These are phyloP conservation scores for Margaritispora aquatica DNA, from an alignment of 495 filamentous ascomycete species.

Conservation along the genomic window DNA sequence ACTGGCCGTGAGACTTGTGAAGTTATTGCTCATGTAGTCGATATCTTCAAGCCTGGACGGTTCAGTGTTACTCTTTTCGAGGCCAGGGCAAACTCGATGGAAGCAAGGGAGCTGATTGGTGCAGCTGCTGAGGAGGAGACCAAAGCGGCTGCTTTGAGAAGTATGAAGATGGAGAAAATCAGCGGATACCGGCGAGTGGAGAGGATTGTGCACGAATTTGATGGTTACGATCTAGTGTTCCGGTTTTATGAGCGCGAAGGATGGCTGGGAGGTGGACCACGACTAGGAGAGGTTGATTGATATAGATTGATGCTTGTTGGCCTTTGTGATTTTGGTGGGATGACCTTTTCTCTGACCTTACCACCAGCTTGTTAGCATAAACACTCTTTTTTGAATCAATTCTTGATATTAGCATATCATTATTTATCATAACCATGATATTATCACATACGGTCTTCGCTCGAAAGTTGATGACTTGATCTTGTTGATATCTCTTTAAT, in stretches of 20 bases:
- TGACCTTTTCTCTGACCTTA: not conserved
- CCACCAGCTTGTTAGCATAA: too few species aligned
- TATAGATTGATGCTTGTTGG: too few species aligned
- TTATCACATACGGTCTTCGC: too few species aligned
- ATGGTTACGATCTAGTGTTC: slow-evolving; percentile 97
- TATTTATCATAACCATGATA: too few species aligned
- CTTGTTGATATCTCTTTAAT: too few species aligned
- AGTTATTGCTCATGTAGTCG: slow-evolving; percentile 86
- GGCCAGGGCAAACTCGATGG: slow-evolving; percentile 55
- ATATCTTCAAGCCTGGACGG: slow-evolving; percentile 91
- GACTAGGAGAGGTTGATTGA: slow-evolving; percentile 23
- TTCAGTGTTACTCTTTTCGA: slow-evolving; percentile 98
- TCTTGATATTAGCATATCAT: too few species aligned
- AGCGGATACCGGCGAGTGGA: slow-evolving; percentile 87
- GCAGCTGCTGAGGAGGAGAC: slow-evolving; percentile 25
- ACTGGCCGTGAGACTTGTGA: slow-evolving; percentile 83
- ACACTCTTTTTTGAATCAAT: too few species aligned
- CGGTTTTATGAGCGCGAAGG: slow-evolving; percentile 91
- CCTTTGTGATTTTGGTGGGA: not conserved
- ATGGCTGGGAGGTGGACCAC: slow-evolving; percentile 47
- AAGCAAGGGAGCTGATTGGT: slow-evolving; percentile 24
- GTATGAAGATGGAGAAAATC: slow-evolving; percentile 71
- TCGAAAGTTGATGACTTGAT: too few species aligned
- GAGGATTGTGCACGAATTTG: slow-evolving; percentile 93
- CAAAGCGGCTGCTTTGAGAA: slow-evolving; percentile 42